Evolutionary conservation across 306 rosid species (phyloP), one percentile per base, ranked within the genome.

Genomic region (Lupinus albus): DNA sequence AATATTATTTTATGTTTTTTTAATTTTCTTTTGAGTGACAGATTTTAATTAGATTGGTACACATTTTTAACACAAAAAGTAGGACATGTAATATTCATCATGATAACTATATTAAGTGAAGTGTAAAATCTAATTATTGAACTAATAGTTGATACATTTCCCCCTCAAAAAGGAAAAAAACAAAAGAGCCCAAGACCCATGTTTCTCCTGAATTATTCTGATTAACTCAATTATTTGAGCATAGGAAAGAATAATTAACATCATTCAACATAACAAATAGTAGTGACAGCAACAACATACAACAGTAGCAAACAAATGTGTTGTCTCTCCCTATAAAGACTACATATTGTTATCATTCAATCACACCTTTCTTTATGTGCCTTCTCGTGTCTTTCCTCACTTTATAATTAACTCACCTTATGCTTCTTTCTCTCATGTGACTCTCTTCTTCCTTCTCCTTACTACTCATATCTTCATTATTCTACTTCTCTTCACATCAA

Each of bases 371-470:
- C 72, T 56, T 73, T 45, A 63, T 73, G 64, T 64, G 77, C 68
- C 42, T 36, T 67, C 85, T 60, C 72, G 68, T 74, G 77, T 63
- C 75, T 63, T 59, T 20, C 79, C 32, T 68, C 68, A 64, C 62
- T 73, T 68, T 55, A 32, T 17, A 20, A 2, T 20, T 20, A 20
- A 20, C 1, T 33, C 50, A 42, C 18, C 15, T 38, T n/a, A 28
- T 25, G 30, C 36, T 36, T 46, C 3, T 72, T 72, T 54, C 61
- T 71, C 70, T 76, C 79, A 72, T 68, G 73, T 73, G 74, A 73
- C 15, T 80, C 60, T 49, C 57, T 3, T 20, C 6, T 15, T 9
- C 38, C 65, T 9, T 21, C 11, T 36, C 1, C 14, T 44, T 44
- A 49, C 11, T 49, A 15, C 21, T 25, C 4, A 51, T 17, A 18